Evolutionary conservation across 805 yeast genomes (phyloP).

Genomic region (Ogataea methylovora): DNA sequence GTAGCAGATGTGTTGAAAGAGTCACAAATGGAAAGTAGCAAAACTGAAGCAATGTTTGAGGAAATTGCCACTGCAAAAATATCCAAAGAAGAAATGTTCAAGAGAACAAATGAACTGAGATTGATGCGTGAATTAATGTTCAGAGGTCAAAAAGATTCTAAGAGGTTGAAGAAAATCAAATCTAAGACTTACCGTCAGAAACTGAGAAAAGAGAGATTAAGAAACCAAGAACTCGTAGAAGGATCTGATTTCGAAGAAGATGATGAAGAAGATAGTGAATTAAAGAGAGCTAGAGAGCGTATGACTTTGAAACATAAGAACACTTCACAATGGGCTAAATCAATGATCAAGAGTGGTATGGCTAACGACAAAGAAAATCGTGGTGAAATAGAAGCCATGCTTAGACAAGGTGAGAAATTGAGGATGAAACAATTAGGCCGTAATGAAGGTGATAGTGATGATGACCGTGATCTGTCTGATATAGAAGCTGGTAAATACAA

Average conservation of each 20-base stretch:
- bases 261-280: constrained; percentile 59
- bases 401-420: constrained; percentile 76
- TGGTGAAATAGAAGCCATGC: constrained; percentile 90
- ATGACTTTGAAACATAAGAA: constrained; percentile 89
- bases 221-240: constrained; percentile 60
- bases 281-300: constrained; percentile 81
- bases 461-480: constrained; percentile 40
- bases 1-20: constrained; percentile 53
- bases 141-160: constrained; percentile 87
- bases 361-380: constrained; percentile 79
- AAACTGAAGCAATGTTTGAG: constrained; percentile 77
- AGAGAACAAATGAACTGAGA: constrained; percentile 75
- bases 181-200: constrained; percentile 84
- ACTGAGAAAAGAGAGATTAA: constrained; percentile 73
- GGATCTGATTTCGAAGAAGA: constrained; percentile 44
- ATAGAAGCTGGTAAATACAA: constrained; percentile 41
- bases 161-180: constrained; percentile 88
- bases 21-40: constrained; percentile 65
- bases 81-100: constrained; percentile 69
- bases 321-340: constrained; percentile 83
- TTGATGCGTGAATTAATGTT: constrained; percentile 94
- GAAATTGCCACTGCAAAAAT: constrained; percentile 76
- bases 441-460: constrained; percentile 36
- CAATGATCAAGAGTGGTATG: constrained; percentile 84
- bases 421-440: constrained; percentile 65